Conservation (phyloP, 2,329 filamentous ascomycete species). For the Botrytis deweyae region DNA sequence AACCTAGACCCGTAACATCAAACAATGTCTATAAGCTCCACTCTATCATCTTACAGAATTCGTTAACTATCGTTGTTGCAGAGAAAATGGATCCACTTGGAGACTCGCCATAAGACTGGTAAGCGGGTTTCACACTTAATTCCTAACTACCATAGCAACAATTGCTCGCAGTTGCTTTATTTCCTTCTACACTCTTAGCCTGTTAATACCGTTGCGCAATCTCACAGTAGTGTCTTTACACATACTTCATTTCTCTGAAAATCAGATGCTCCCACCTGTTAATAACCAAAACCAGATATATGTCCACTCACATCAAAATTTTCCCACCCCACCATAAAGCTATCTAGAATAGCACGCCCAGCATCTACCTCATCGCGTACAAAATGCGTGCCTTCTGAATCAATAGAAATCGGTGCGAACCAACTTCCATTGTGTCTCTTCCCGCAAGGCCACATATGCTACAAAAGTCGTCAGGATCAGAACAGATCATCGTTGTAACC, state of each 20-base stretch:
- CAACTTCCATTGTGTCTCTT: neutral
- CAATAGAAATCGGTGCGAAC: neutral
- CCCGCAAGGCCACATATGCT: neutral
- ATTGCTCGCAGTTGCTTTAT: neutral
- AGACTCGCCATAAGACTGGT: neutral
- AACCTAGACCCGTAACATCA: rapidly evolving
- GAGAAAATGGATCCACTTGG: neutral
- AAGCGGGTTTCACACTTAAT: neutral
- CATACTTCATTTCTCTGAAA: neutral
- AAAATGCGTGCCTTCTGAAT: no score
- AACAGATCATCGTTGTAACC: neutral
- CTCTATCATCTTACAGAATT: rapidly evolving
- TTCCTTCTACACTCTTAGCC: neutral
- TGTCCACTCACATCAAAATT: neutral
- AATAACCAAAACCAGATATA: neutral
- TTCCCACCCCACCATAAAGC: neutral
- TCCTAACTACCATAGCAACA: rapidly evolving
- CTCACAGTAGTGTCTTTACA: neutral
- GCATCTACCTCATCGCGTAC: constrained; percentile 6
- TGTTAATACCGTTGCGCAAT: neutral
- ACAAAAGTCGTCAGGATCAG: neutral
- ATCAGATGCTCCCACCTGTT: neutral
- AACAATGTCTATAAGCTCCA: rapidly evolving
- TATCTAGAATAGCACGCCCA: constrained; percentile 10
- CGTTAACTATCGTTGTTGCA: neutral